Evolutionary conservation across 2,329 filamentous ascomycete species (phyloP), one percentile per base, ranked within the genome.

Genomic region (Alternaria dauci): DNA sequence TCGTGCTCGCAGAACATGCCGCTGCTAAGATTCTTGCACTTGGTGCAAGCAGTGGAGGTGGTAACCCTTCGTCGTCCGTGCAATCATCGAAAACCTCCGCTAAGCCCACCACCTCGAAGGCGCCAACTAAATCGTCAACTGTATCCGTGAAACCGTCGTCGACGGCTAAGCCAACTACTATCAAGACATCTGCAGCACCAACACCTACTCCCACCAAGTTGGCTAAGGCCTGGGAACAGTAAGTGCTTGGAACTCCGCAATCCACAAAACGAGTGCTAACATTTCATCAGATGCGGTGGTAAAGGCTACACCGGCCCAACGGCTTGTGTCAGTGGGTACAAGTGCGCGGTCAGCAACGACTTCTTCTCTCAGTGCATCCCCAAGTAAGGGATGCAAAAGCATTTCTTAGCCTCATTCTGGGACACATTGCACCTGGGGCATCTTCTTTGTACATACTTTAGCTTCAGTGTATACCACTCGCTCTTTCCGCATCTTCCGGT

Each of bases 1-100:
- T 79, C 42, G 63, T 69, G 7, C 63, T 71, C 9, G 77, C 73
- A 23, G 77, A 79, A 52, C 76, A 78, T 56, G 76, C 77, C 23
- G 75, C 76, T 39, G 75, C 71, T n/a, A 78, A 76, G 71, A 78
- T 79, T 36, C 69, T 78, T 30, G 76, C 75, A 11, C 64, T 68
- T 14, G 57, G 56, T 56, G 44, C 38, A 6, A 50, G 57, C 47
- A 57, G 34, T 32, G 56, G 55, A 26, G 61, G 61, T 36, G 52
- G 52, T 28, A 54, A 47, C 36, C 51, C 59, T 32, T 48, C 59
- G 20, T 62, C 62, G 18, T 39, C 41, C 12, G 28, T 18, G 20
- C 30, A 36, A 18, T 54, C 41, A 16, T 63, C 61, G 14, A 38
- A 41, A 25, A 26, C 32, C 36, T 47, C 61, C 26, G 58, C 51